A percentile compares a stretch with the other conserved stretches of the same genome.
Evolutionary conservation across 768 basidiomycete species (phyloP).

Genomic region (Termitomyces sp.): DNA sequence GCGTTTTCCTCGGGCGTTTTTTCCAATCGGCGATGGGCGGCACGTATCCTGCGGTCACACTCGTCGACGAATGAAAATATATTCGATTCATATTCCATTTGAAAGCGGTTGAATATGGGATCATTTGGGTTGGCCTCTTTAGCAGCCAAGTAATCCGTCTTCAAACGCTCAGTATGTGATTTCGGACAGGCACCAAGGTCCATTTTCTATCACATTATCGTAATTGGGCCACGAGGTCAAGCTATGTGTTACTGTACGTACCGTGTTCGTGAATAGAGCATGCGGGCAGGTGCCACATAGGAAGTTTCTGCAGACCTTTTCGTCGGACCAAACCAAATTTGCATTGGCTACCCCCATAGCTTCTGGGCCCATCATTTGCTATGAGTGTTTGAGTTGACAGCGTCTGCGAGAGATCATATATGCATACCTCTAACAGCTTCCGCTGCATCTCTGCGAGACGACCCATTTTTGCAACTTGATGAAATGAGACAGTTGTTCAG

Average conservation of each 20-base stretch:
- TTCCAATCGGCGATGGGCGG: constrained; percentile 91
- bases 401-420: constrained; percentile 19
- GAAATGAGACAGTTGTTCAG: background rate
- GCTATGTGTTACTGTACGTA: constrained; percentile 31
- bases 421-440: constrained; percentile 63
- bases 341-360: constrained; percentile 95
- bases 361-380: constrained; percentile 99
- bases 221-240: constrained; percentile 1
- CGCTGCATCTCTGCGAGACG: constrained; percentile 96
- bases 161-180: constrained; percentile 90
- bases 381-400: constrained; percentile 32
- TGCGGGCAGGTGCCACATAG: constrained; percentile 99
- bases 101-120: constrained; percentile 81
- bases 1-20: constrained; percentile 99
- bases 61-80: constrained; percentile 97
- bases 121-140: constrained; percentile 71
- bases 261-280: constrained; percentile 95
- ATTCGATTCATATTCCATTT: constrained; percentile 93
- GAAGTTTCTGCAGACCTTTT: constrained; percentile 98
- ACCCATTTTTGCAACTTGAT: constrained; percentile 57
- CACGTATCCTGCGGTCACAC: constrained; percentile 92
- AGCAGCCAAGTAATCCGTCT: constrained; percentile 82
- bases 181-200: constrained; percentile 97
- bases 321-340: constrained; percentile 90
- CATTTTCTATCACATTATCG: constrained; percentile 75